Percentiles rank a stretch among this genome's conserved stretches.
Conservation (phyloP, 768 basidiomycete species). For the Sarcomyxa edulis region DNA sequence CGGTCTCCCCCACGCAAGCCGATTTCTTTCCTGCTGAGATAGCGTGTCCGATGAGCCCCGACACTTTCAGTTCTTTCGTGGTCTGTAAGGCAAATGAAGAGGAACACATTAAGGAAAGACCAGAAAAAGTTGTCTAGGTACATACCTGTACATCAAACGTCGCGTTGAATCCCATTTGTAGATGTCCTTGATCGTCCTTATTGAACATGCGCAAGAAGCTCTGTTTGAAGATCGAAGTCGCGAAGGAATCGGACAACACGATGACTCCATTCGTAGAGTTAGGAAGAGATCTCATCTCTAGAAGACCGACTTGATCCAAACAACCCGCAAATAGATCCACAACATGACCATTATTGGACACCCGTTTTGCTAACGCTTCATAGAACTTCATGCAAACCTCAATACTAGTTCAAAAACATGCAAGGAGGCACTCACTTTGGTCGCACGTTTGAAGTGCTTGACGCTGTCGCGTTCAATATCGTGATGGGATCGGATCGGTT, state of each 20-base stretch:
- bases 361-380: constrained; percentile 89
- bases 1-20: constrained; percentile 94
- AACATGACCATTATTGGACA: constrained; percentile 90
- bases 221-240: constrained; percentile 98
- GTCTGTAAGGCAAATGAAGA: constrained; percentile 59
- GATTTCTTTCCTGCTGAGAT: constrained; percentile 98
- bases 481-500: constrained; percentile 97
- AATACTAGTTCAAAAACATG: too few species aligned
- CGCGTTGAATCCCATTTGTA: constrained; percentile 98
- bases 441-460: constrained; percentile 95
- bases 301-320: constrained; percentile 93
- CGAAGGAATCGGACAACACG: constrained; percentile 93
- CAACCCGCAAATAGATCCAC: constrained; percentile 96
- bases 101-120: background rate
- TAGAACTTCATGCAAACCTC: too few species aligned
- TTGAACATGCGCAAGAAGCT: constrained; percentile 89
- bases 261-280: constrained; percentile 97
- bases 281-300: constrained; percentile 95
- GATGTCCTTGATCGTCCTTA: constrained; percentile 87
- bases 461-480: constrained; percentile 96
- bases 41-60: constrained; percentile 95
- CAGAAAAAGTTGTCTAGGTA: constrained; percentile 1
- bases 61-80: constrained; percentile 97
- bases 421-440: constrained; percentile 70
- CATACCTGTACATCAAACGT: constrained; percentile 94